These are phyloP conservation scores for Hanseniaspora lachancei DNA, from an alignment of 805 yeast species.

Conservation along the genomic window DNA sequence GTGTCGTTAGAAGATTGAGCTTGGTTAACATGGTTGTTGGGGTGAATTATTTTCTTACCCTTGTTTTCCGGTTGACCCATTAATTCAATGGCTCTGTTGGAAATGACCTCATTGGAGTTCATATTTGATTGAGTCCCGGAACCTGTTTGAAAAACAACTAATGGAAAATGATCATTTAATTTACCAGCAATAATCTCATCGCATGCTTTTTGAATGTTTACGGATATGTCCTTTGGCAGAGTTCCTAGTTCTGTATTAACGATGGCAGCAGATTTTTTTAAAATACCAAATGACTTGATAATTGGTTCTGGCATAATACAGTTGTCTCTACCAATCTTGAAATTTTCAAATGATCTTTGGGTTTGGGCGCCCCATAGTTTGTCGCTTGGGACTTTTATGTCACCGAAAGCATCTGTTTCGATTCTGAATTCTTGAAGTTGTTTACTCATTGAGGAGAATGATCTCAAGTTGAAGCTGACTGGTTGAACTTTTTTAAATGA, in stretches of 20 bases:
- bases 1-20: slow-evolving; percentile 98
- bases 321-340: slow-evolving; percentile 86
- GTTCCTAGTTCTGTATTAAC: slow-evolving; percentile 74
- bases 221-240: slow-evolving; percentile 70
- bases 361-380: slow-evolving; percentile 99
- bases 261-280: slow-evolving; percentile 88
- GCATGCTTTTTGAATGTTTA: slow-evolving; percentile 85
- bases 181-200: slow-evolving; percentile 89
- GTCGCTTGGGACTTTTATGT: slow-evolving; percentile 74
- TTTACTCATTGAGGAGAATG: slow-evolving; percentile 8
- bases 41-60: slow-evolving; percentile 91
- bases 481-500: neutral
- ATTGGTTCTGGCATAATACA: slow-evolving; percentile 88
- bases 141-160: slow-evolving; percentile 98
- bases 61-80: slow-evolving; percentile 62
- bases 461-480: neutral
- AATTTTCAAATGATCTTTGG: slow-evolving; percentile 81
- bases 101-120: slow-evolving; percentile 98
- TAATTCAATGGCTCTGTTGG: slow-evolving; percentile 93
- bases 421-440: slow-evolving; percentile 32
- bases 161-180: slow-evolving; percentile 86
- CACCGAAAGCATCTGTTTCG: slow-evolving; percentile 95
- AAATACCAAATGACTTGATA: slow-evolving; percentile 79
- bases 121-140: slow-evolving; percentile 97
- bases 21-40: slow-evolving; percentile 97